phyloP scores from a whole-genome alignment of 1,139 yeast species.

The Lodderomyces margitis region DNA sequence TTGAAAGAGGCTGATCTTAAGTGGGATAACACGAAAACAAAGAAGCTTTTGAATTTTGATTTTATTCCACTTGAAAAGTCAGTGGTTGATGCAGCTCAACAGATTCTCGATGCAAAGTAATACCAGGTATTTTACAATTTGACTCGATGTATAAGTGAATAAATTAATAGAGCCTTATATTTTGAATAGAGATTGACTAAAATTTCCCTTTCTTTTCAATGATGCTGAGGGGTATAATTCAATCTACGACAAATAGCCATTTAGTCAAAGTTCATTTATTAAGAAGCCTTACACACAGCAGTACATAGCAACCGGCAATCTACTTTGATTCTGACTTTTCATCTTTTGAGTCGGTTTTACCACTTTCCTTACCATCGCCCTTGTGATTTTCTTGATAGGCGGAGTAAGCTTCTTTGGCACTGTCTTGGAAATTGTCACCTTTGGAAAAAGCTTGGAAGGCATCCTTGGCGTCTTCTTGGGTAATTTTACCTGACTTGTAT shows the following conservation, averaged over 20 bases:
- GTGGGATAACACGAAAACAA: slow-evolving; percentile 28
- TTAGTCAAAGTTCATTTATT: too few species aligned
- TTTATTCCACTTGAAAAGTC: slow-evolving; percentile 33
- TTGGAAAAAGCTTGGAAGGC: slow-evolving; percentile 31
- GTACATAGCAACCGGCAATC: too few species aligned
- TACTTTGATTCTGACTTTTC: slow-evolving; percentile 8
- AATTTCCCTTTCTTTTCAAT: too few species aligned
- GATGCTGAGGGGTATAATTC: too few species aligned
- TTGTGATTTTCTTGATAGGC: slow-evolving; percentile 21
- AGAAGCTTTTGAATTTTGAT: slow-evolving; percentile 28
- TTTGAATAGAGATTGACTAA: too few species aligned
- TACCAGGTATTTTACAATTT: too few species aligned
- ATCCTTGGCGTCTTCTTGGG: slow-evolving; percentile 32
- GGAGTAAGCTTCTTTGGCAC: slow-evolving; percentile 35
- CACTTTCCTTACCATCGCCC: slow-evolving; percentile 13
- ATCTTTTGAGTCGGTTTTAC: slow-evolving; percentile 3
- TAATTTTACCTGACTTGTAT: slow-evolving; percentile 14
- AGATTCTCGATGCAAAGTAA: slow-evolving; percentile 4
- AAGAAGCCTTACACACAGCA: too few species aligned
- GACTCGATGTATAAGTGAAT: too few species aligned
- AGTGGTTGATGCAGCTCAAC: slow-evolving; percentile 34
- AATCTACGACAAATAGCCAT: too few species aligned
- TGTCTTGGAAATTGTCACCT: slow-evolving; percentile 28
- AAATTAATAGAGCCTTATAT: too few species aligned
- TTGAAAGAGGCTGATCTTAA: slow-evolving; percentile 6